These are phyloP conservation scores for Syzygium aqueum DNA, from an alignment of 345 rosid genomes.

Conservation along the genomic window DNA sequence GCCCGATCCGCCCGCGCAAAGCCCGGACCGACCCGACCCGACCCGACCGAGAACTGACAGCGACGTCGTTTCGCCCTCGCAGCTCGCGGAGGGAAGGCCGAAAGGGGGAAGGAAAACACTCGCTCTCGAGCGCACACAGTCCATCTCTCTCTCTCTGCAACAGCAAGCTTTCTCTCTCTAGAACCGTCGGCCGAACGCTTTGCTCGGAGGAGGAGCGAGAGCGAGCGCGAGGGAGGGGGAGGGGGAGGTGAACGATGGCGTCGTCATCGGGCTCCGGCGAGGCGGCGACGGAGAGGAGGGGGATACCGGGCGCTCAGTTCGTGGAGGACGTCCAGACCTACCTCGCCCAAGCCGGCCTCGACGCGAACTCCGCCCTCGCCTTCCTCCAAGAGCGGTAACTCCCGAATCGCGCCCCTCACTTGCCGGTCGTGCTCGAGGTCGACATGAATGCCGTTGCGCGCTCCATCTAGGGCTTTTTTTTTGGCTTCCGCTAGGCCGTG, in stretches of 20 bases:
- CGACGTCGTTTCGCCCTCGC: not conserved
- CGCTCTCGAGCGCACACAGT: not conserved
- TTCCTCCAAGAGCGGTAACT: slow-evolving; percentile 91
- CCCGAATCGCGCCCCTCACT: not conserved
- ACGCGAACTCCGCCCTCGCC: slow-evolving; percentile 81
- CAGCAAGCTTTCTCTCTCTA: not conserved
- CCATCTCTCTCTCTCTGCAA: not conserved
- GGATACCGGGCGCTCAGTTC: slow-evolving; percentile 94
- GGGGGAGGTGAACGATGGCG: not conserved
- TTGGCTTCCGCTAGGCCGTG: not conserved
- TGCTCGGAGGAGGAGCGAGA: not conserved
- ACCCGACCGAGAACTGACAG: not conserved
- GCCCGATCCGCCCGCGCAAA: not conserved
- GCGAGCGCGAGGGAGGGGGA: not conserved
- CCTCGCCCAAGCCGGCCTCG: slow-evolving; percentile 72
- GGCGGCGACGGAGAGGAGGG: slow-evolving; percentile 68
- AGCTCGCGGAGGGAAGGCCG: not conserved
- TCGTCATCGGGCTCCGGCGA: not conserved
- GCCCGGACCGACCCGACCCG: not conserved
- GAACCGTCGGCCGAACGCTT: not conserved
- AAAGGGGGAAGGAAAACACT: not conserved
- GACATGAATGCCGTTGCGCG: not conserved
- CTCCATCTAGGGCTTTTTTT: not conserved
- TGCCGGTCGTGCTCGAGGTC: not conserved
- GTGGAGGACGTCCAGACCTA: slow-evolving; percentile 85